These are phyloP conservation scores for Chaetothyriales sp. DNA, from an alignment of 2,329 filamentous ascomycete genomes.

Conservation along the genomic window DNA sequence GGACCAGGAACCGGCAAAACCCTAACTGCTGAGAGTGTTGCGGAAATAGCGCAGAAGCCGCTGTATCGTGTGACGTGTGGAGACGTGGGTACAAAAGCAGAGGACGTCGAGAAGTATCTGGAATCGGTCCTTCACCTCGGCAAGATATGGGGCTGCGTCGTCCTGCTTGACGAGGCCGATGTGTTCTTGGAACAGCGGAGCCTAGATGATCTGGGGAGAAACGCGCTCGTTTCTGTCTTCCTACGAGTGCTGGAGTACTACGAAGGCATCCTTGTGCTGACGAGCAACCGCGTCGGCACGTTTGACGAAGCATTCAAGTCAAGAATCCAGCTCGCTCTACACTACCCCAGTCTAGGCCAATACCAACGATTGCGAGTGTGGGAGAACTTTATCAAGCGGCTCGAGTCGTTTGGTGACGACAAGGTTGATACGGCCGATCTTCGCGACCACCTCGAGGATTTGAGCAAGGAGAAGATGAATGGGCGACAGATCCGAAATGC, in stretches of 20 bases:
- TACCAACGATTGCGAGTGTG: conserved; percentile 6
- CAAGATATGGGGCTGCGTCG: conserved; percentile 25
- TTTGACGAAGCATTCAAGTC: conserved; percentile 86
- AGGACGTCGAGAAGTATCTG: conserved; percentile 26
- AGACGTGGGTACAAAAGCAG: conserved; percentile 26
- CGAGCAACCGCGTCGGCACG: conserved; percentile 52
- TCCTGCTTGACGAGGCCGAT: conserved; percentile 21
- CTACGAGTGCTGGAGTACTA: conserved; percentile 25
- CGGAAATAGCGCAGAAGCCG: conserved; percentile 27
- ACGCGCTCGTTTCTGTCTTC: conserved; percentile 23
- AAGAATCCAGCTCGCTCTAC: conserved; percentile 69
- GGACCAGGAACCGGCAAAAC: conserved; percentile 29
- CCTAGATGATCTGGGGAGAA: conserved; percentile 14
- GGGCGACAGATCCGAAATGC: conserved; percentile 21
- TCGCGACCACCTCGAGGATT: conserved; percentile 8
- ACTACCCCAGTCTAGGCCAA: conserved; percentile 37
- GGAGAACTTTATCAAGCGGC: conserved; percentile 5
- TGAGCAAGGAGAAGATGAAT: conserved; percentile 16
- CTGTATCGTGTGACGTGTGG: conserved; percentile 30
- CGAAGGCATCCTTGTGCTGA: conserved; percentile 34
- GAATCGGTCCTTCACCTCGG: conserved; percentile 26
- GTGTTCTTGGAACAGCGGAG: conserved; percentile 19
- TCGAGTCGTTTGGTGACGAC: neutral
- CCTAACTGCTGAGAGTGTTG: conserved; percentile 28
- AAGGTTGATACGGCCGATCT: conserved; percentile 9